Percentiles rank a stretch among this genome's conserved stretches.
These are phyloP conservation scores for Candida ascalaphidarum DNA, from an alignment of 805 yeast species.

Conservation along the genomic window DNA sequence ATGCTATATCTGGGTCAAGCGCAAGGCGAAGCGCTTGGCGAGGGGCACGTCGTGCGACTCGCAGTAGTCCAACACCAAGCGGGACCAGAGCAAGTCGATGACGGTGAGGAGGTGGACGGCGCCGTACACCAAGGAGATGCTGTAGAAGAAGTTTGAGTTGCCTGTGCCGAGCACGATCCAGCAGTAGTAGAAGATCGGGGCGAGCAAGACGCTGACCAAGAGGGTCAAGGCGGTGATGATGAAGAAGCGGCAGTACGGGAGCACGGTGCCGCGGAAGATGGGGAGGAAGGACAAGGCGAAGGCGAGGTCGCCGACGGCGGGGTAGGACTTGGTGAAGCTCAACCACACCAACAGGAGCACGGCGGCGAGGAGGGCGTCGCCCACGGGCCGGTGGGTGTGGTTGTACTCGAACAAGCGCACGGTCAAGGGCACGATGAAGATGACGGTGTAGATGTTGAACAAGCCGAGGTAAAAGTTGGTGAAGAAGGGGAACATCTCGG, in stretches of 20 bases:
- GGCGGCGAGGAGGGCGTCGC: slow-evolving; percentile 53
- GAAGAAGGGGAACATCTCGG: slow-evolving; percentile 90
- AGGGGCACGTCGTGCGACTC: slow-evolving; percentile 31
- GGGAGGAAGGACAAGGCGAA: slow-evolving; percentile 29
- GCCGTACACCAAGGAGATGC: slow-evolving; percentile 77
- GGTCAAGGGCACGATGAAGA: slow-evolving; percentile 68
- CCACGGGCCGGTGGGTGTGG: slow-evolving; percentile 5
- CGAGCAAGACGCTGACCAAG: slow-evolving; percentile 45
- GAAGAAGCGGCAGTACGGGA: slow-evolving; percentile 39
- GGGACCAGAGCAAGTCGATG: slow-evolving; percentile 78
- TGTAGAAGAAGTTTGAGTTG: slow-evolving; percentile 92
- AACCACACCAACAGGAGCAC: slow-evolving; percentile 33
- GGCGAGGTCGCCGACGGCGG: slow-evolving; percentile 71
- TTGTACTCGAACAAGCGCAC: slow-evolving; percentile 43
- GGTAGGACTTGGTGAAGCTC: slow-evolving; percentile 74
- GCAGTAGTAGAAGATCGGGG: slow-evolving; percentile 85
- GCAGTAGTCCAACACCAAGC: slow-evolving; percentile 56
- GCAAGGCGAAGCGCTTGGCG: slow-evolving; percentile 15
- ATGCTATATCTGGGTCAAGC: slow-evolving; percentile 40
- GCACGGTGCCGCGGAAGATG: slow-evolving; percentile 37
- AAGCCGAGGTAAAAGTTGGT: slow-evolving; percentile 74
- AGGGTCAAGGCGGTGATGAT: slow-evolving; percentile 42
- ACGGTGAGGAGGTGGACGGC: slow-evolving; percentile 59
- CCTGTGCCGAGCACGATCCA: slow-evolving; percentile 96
- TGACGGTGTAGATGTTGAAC: slow-evolving; percentile 65